A percentile compares a stretch with the other conserved stretches of the same genome.
Conservation (phyloP, 345 rosid genomes). For the Arabidopsis suecica region DNA sequence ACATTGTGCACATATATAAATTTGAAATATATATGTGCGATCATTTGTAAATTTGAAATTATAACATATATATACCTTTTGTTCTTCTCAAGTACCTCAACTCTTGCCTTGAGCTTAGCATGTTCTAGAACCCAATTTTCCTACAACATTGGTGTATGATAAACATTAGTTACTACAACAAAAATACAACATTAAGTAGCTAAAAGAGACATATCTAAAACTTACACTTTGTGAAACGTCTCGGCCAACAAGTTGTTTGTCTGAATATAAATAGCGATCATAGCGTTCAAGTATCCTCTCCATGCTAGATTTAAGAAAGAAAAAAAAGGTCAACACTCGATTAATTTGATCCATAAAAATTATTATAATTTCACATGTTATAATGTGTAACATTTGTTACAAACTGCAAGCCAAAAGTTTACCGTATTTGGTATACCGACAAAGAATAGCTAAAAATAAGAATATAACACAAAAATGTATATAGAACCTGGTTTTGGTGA, state of each 20-base stretch:
- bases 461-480: constrained; percentile 39
- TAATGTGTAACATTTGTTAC: constrained; percentile 9
- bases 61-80: constrained; percentile 55
- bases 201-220: constrained; percentile 12
- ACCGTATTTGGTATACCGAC: constrained; percentile 40
- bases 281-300: constrained; percentile 91
- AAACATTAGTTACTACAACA: constrained; percentile 9
- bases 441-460: constrained; percentile 29
- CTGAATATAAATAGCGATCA: constrained; percentile 81
- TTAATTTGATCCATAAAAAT: constrained; percentile 6
- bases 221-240: constrained; percentile 56
- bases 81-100: constrained; percentile 84
- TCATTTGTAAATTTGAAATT: too few relatives aligned
- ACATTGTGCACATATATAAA: background rate
- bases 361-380: background rate
- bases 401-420: constrained; percentile 33
- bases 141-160: constrained; percentile 47
- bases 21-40: background rate
- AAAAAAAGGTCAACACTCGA: background rate
- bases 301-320: constrained; percentile 59
- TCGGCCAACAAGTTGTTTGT: constrained; percentile 63
- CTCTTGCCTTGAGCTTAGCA: constrained; percentile 89
- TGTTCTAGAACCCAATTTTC: constrained; percentile 84
- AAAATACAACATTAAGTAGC: constrained; percentile 17
- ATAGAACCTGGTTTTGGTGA: constrained; percentile 41